These are phyloP conservation scores for Cryptococcus jaspeensis DNA, from an alignment of 1,284 basidiomycete genomes.

Conservation along the genomic window DNA sequence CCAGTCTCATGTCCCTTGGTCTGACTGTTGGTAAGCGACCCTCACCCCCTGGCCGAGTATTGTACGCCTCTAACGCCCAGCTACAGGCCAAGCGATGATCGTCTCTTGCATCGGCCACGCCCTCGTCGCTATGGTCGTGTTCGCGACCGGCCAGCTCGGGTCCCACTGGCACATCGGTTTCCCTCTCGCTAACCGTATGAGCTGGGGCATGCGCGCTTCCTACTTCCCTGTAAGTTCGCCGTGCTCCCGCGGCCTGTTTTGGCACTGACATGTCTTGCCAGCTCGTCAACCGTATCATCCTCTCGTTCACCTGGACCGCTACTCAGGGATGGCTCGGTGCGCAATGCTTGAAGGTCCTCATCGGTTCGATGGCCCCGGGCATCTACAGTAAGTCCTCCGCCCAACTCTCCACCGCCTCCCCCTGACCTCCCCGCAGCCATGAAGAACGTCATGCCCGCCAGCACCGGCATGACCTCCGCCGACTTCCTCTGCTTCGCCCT, in stretches of 20 bases:
- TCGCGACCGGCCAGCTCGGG: conserved; percentile 27
- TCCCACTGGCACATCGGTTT: conserved; percentile 36
- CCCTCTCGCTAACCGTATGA: conserved; percentile 29
- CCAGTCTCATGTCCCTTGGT: conserved; percentile 30
- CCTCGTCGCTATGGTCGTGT: conserved; percentile 20
- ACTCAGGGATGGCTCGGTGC: conserved; percentile 48
- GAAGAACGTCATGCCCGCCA: conserved; percentile 35
- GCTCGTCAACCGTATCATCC: conserved; percentile 31
- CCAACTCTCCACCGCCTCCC: neutral
- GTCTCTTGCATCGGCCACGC: conserved; percentile 26
- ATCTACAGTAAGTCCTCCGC: conserved; percentile 35
- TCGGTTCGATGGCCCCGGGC: conserved; percentile 38
- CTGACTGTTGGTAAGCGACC: conserved; percentile 18
- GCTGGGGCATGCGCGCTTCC: conserved; percentile 31
- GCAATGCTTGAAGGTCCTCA: conserved; percentile 48
- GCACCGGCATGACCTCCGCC: conserved; percentile 30
- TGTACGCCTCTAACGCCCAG: too few relatives aligned
- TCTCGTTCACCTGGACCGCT: conserved; percentile 37
- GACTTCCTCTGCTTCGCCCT: conserved; percentile 51
- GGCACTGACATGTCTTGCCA: neutral
- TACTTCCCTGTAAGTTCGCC: conserved; percentile 23
- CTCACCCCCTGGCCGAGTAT: neutral
- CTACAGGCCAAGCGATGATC: conserved; percentile 30
- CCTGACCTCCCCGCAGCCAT: conserved; percentile 8
- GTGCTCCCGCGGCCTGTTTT: neutral